These are phyloP conservation scores for Zalerion maritima DNA, from an alignment of 495 filamentous ascomycete genomes.

Conservation along the genomic window DNA sequence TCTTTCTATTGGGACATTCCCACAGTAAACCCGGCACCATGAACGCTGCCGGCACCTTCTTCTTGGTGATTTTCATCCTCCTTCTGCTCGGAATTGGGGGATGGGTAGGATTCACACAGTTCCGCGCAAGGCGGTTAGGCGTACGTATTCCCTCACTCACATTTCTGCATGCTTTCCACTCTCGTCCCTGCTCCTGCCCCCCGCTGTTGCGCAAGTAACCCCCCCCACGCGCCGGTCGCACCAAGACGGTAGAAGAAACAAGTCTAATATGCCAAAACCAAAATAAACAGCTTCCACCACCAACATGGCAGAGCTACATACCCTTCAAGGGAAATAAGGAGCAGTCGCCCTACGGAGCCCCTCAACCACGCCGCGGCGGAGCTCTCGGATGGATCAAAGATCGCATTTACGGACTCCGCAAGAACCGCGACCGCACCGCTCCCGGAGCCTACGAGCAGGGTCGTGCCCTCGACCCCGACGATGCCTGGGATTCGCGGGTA, in stretches of 20 bases:
- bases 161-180: slow-evolving; percentile 13
- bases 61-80: slow-evolving; percentile 37
- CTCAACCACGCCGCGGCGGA: slow-evolving; percentile 40
- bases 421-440: slow-evolving; percentile 36
- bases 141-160: slow-evolving; percentile 20
- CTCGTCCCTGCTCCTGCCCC: slow-evolving; percentile 17
- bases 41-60: slow-evolving; percentile 29
- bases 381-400: slow-evolving; percentile 45
- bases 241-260: not conserved
- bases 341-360: slow-evolving; percentile 22
- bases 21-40: no score
- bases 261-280: no score
- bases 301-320: slow-evolving; percentile 46
- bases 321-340: slow-evolving; percentile 28
- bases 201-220: slow-evolving; percentile 16
- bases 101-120: slow-evolving; percentile 41
- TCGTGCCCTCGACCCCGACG: slow-evolving; percentile 48
- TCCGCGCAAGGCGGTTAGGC: slow-evolving; percentile 47
- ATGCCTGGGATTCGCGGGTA: slow-evolving; percentile 58
- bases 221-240: slow-evolving; percentile 8
- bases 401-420: slow-evolving; percentile 27
- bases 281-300: slow-evolving; percentile 43
- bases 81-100: slow-evolving; percentile 26
- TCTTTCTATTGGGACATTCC: no score
- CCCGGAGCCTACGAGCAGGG: slow-evolving; percentile 48